Percentiles rank a stretch among this genome's conserved stretches.
These are phyloP conservation scores for Ochetophila trinervis DNA, from an alignment of 306 rosid genomes.

Conservation along the genomic window DNA sequence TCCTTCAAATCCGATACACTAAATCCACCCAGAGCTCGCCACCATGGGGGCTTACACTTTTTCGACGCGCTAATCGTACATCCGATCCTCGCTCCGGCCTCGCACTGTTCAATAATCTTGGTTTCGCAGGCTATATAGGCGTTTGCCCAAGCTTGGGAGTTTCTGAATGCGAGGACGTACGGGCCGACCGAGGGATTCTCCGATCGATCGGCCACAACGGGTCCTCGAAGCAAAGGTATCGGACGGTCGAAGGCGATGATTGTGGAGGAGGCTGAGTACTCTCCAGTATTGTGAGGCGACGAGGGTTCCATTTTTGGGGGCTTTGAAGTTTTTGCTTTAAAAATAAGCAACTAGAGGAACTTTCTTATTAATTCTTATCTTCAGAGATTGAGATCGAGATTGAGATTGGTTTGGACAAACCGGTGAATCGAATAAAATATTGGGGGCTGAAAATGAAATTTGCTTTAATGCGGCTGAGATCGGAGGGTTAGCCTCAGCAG, in stretches of 20 bases:
- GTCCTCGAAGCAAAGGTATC: slow-evolving; percentile 63
- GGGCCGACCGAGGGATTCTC: slow-evolving; percentile 46
- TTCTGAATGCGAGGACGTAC: slow-evolving; percentile 59
- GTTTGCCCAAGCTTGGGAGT: slow-evolving; percentile 61
- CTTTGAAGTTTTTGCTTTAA: not conserved
- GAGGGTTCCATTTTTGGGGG: slow-evolving; percentile 28
- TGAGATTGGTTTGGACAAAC: no score
- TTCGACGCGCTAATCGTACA: slow-evolving; percentile 45
- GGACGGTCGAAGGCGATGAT: slow-evolving; percentile 50
- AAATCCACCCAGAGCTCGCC: slow-evolving; percentile 48
- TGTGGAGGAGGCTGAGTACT: slow-evolving; percentile 52
- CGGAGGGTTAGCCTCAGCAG: no score
- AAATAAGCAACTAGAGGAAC: not conserved
- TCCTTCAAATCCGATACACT: slow-evolving; percentile 45
- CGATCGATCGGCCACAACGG: slow-evolving; percentile 37
- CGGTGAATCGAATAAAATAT: no score
- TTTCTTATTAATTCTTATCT: not conserved
- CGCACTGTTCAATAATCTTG: slow-evolving; percentile 60
- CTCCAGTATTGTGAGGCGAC: slow-evolving; percentile 31
- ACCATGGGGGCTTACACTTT: slow-evolving; percentile 74
- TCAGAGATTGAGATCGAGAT: not conserved
- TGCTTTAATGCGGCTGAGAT: no score
- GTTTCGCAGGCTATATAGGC: slow-evolving; percentile 53
- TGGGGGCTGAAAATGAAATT: no score
- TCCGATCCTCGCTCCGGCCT: slow-evolving; percentile 64